These are phyloP conservation scores for Noccaea bulbosa DNA, from an alignment of 345 rosid species.

Conservation along the genomic window DNA sequence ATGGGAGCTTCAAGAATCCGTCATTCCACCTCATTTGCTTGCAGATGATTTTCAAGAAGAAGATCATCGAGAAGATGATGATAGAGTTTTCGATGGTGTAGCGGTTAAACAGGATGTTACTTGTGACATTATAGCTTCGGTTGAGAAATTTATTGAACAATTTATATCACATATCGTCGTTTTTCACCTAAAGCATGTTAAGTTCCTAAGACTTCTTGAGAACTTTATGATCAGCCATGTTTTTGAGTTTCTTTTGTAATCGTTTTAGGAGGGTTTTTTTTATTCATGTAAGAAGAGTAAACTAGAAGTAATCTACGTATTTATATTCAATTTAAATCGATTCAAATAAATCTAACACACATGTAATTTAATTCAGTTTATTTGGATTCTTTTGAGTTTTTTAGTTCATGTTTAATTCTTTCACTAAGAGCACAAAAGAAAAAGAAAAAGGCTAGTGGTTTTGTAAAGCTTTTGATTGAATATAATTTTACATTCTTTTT, in stretches of 20 bases:
- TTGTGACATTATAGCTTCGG: conserved; percentile 23
- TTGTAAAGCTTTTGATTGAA: too few species aligned
- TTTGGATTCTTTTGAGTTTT: not conserved
- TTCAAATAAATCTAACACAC: not conserved
- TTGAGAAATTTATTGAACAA: conserved; percentile 13
- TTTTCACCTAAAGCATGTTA: conserved; percentile 29
- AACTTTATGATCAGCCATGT: conserved; percentile 23
- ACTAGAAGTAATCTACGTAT: not conserved
- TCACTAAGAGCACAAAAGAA: not conserved
- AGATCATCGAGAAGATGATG: conserved; percentile 12
- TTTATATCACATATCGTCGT: conserved; percentile 7
- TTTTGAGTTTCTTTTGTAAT: conserved; percentile 22
- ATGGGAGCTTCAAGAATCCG: conserved; percentile 45
- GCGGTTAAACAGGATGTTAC: not conserved
- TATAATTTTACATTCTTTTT: conserved; percentile 7
- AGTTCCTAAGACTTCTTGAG: conserved; percentile 25
- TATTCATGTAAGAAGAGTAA: not conserved
- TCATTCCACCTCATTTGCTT: conserved; percentile 44
- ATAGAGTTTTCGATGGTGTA: conserved; percentile 11
- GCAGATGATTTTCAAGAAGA: conserved; percentile 32
- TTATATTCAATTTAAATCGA: conserved; percentile 5
- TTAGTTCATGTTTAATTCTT: not conserved
- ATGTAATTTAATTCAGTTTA: not conserved
- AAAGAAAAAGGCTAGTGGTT: conserved; percentile 5
- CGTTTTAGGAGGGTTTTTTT: not conserved